Evolutionary conservation across 1,284 basidiomycete genomes (phyloP).

Genomic region (Takashimella koratensis): DNA sequence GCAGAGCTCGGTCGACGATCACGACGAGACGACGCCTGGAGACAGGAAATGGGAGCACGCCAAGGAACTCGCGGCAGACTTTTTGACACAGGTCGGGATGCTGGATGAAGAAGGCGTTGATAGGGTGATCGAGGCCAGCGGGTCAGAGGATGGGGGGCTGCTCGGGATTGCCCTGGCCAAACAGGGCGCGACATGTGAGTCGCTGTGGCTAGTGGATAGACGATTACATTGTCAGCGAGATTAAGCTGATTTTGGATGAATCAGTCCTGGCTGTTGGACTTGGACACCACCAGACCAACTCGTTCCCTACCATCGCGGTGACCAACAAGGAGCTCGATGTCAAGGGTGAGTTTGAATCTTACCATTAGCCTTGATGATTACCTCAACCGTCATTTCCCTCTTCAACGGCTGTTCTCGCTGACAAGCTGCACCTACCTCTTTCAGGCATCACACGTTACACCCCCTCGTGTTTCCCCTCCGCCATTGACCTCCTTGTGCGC

Average conservation of each 20-base stretch:
- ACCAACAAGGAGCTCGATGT: conserved; percentile 69
- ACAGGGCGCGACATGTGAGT: conserved; percentile 54
- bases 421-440: neutral
- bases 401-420: too few relatives aligned
- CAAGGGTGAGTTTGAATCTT: conserved; percentile 54
- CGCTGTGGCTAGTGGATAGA: neutral
- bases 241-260: conserved; percentile 6
- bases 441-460: conserved; percentile 47
- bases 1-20: conserved; percentile 13
- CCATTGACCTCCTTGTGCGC: conserved; percentile 55
- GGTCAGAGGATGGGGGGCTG: conserved; percentile 62
- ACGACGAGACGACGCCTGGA: conserved; percentile 26
- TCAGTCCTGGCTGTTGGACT: conserved; percentile 43
- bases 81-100: conserved; percentile 29
- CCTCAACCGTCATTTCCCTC: too few relatives aligned
- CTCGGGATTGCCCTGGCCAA: conserved; percentile 58
- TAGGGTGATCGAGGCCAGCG: conserved; percentile 60
- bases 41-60: conserved; percentile 43
- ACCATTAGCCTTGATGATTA: too few relatives aligned
- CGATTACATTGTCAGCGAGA: neutral
- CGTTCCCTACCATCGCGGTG: conserved; percentile 43
- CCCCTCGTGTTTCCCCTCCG: conserved; percentile 48
- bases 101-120: conserved; percentile 54
- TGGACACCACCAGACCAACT: conserved; percentile 41
- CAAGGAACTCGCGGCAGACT: conserved; percentile 26